These are phyloP conservation scores for Pseudonitzschia delicatissima DNA, from an alignment of 108 stramenopile species.

Conservation along the genomic window DNA sequence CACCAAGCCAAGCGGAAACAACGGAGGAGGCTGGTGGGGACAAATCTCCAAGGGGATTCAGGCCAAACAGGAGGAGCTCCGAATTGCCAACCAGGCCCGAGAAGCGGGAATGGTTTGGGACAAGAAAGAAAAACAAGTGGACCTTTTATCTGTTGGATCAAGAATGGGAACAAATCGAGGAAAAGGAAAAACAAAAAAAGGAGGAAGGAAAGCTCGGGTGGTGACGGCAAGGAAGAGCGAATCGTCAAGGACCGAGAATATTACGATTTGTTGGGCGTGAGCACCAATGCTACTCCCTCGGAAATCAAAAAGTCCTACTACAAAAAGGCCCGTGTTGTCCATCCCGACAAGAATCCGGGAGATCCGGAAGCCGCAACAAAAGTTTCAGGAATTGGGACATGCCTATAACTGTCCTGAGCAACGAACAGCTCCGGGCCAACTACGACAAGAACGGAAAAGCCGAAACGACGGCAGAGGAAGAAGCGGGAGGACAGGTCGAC, in stretches of 20 bases:
- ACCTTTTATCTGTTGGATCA: slow-evolving; percentile 39
- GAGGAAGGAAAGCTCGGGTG: neutral
- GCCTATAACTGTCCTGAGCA: slow-evolving; percentile 86
- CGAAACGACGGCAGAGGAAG: slow-evolving; percentile 45
- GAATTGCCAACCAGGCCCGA: slow-evolving; percentile 33
- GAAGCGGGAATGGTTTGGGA: slow-evolving; percentile 42
- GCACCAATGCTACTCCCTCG: slow-evolving; percentile 62
- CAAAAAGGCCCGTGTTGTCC: slow-evolving; percentile 75
- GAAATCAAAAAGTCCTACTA: slow-evolving; percentile 93
- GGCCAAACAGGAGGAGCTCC: slow-evolving; percentile 22
- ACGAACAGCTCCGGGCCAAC: slow-evolving; percentile 64
- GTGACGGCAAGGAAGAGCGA: slow-evolving; percentile 27
- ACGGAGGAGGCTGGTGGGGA: slow-evolving; percentile 6
- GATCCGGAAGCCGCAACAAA: slow-evolving; percentile 80
- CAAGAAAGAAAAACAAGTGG: slow-evolving; percentile 33
- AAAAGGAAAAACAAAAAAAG: slow-evolving; percentile 25
- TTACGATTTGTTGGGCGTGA: slow-evolving; percentile 81
- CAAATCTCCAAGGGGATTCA: slow-evolving; percentile 17
- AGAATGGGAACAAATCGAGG: slow-evolving; percentile 36
- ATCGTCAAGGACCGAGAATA: slow-evolving; percentile 79
- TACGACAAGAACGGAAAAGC: slow-evolving; percentile 85
- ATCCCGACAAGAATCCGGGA: slow-evolving; percentile 87
- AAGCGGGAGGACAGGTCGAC: slow-evolving; percentile 58
- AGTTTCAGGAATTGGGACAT: slow-evolving; percentile 85
- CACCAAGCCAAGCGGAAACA: no score